These are phyloP conservation scores for Hysterium pulicare DNA, from an alignment of 2,329 filamentous ascomycete genomes.

Conservation along the genomic window DNA sequence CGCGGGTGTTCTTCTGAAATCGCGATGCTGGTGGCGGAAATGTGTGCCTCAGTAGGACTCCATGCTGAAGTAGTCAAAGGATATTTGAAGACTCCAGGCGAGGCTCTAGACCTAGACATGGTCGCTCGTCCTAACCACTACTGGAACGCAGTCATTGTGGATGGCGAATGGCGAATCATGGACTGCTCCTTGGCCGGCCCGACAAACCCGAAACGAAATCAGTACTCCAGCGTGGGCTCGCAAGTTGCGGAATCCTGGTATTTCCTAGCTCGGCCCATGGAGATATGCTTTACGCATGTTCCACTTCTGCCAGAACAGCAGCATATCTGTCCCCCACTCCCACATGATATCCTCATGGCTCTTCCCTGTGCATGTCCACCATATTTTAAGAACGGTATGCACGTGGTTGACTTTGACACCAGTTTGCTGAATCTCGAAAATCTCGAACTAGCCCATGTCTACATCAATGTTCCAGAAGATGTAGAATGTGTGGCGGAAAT, in stretches of 20 bases:
- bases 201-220: constrained; percentile 74
- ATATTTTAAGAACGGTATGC: constrained; percentile 78
- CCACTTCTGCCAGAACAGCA: constrained; percentile 85
- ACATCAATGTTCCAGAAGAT: constrained; percentile 81
- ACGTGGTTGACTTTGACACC: constrained; percentile 88
- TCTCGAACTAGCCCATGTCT: constrained; percentile 87
- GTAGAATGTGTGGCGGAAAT: constrained; percentile 91
- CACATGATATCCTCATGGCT: constrained; percentile 80
- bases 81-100: constrained; percentile 87
- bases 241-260: constrained; percentile 82
- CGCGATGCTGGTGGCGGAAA: constrained; percentile 81
- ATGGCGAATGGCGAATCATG: constrained; percentile 94
- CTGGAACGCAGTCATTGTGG: constrained; percentile 94
- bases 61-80: constrained; percentile 84
- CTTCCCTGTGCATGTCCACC: constrained; percentile 82
- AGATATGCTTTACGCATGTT: constrained; percentile 94
- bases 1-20: constrained; percentile 87
- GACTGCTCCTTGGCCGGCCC: constrained; percentile 90
- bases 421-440: constrained; percentile 82
- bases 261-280: constrained; percentile 84
- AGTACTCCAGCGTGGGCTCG: constrained; percentile 70
- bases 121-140: constrained; percentile 91
- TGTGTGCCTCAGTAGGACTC: constrained; percentile 87
- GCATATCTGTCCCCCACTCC: constrained; percentile 84
- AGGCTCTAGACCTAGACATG: constrained; percentile 68